A percentile compares a stretch with the other conserved stretches of the same genome.
These are phyloP conservation scores for Cardiospermum halicacabum DNA, from an alignment of 345 rosid genomes.

Conservation along the genomic window DNA sequence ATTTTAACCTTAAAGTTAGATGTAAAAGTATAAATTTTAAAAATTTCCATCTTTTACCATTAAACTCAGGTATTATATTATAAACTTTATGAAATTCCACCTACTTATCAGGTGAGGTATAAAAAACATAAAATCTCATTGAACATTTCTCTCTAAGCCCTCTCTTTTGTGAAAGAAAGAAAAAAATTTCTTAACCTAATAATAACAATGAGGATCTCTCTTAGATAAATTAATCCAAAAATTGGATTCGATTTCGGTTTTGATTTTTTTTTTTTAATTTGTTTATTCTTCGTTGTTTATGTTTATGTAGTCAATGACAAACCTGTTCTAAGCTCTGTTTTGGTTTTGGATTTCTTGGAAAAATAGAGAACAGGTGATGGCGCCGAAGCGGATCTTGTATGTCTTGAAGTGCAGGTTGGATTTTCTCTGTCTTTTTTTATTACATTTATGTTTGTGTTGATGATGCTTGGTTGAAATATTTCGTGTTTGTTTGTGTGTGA, in stretches of 20 bases:
- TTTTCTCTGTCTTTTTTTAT: slow-evolving; percentile 18
- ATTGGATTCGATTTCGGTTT: neutral
- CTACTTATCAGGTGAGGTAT: too few relatives aligned
- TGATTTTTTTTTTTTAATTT: neutral
- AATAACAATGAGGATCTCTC: slow-evolving; percentile 18
- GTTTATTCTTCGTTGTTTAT: neutral
- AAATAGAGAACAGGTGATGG: slow-evolving; percentile 32
- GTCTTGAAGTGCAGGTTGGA: slow-evolving; percentile 75
- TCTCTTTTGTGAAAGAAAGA: neutral
- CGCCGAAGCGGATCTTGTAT: slow-evolving; percentile 84
- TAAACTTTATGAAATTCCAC: too few relatives aligned
- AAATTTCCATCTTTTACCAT: too few relatives aligned
- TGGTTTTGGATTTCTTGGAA: neutral
- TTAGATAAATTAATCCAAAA: neutral
- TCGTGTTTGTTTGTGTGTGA: neutral
- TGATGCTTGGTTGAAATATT: neutral
- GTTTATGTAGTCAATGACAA: neutral
- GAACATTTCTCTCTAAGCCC: neutral
- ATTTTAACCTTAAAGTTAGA: too few relatives aligned
- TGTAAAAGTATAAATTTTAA: too few relatives aligned
- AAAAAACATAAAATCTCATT: neutral
- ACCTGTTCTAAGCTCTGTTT: slow-evolving; percentile 32
- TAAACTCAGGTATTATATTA: too few relatives aligned
- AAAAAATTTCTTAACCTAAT: neutral
- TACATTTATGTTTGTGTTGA: neutral